Evolutionary conservation across 371 early-diverging fungal genomes (phyloP).

Genomic region (Rhizopus arrhizus): DNA sequence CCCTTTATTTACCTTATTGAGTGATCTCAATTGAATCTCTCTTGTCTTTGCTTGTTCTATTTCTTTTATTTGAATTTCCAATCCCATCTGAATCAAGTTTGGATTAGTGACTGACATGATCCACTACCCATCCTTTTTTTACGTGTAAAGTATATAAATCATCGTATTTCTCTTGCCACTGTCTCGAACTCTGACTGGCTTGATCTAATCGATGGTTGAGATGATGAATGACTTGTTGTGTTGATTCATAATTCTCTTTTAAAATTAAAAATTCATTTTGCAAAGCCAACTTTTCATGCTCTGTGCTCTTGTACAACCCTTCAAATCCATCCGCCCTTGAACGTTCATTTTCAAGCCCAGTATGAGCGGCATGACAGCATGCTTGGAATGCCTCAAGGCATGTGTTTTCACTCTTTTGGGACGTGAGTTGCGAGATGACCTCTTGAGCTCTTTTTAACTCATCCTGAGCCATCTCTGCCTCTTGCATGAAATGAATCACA

Average conservation of each 20-base stretch:
- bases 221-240: slow-evolving; percentile 1
- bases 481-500: slow-evolving; percentile 44
- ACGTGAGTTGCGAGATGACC: slow-evolving; percentile 19
- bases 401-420: not conserved
- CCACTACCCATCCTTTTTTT: not conserved
- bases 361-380: not conserved
- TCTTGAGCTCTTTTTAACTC: slow-evolving; percentile 30
- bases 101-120: not conserved
- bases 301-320: not conserved
- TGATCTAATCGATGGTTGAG: slow-evolving; percentile 2
- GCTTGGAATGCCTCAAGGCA: slow-evolving; percentile 1
- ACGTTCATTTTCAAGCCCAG: not conserved
- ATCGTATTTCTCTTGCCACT: slow-evolving; percentile 32
- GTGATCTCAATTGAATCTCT: slow-evolving; percentile 59
- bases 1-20: slow-evolving; percentile 42
- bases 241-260: slow-evolving; percentile 12
- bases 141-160: slow-evolving; percentile 21
- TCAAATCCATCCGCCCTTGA: not conserved
- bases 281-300: not conserved
- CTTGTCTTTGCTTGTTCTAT: slow-evolving; percentile 58
- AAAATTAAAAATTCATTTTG: slow-evolving; percentile 16
- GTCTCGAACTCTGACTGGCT: not conserved
- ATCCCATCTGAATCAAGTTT: not conserved
- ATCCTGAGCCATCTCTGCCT: slow-evolving; percentile 34
- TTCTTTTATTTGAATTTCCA: slow-evolving; percentile 19